Base-by-base conservation (phyloP, 1,284 basidiomycete species). In the Sanghuangporus sanghuang region DNA sequence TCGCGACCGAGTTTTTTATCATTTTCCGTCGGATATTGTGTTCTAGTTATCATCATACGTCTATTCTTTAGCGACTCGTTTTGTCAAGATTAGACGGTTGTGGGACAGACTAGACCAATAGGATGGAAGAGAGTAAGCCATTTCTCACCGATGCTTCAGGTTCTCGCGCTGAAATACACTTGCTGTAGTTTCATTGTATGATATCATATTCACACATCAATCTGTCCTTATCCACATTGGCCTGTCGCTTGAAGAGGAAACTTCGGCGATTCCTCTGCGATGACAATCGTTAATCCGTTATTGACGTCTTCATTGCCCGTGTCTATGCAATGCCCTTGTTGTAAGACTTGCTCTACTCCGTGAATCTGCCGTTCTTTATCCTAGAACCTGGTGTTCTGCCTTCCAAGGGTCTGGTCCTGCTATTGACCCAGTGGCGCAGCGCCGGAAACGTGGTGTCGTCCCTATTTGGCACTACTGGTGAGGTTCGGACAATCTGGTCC, bases 331-430 rank as follows among this genome's bases (percentile, higher is more conserved):
- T 46, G 35, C 48, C 48, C 44, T 55, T 52, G n/a, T 38, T 52
- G 36, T 44, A 38, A 38, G 46, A 21, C 57, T 63, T 35, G 32
- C 35, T 16, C 21, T n/a, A 23, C 23, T 54, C 62, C 62, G 62
- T 23, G 57, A 50, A 63, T 63, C 56, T 54, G 57, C 62, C 62
- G 62, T 54, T n/a, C n/a, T 49, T 63, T 59, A 63, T 63, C 62
- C 62, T 32, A 44, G 32, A 14, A 12, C 18, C 16, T 18, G 50
- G 59, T 44, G 21, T 42, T 9, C 38, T 35, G 21, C 50, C 52
- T 46, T 23, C 52, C 40, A 27, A 16, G 36, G 48, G 23, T 18
- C 38, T 39, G 23, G 39, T 23, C 21, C 49, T 46, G 21, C 54
- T 23, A 8, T 16, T 56, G 14, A 2, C 23, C n/a, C 21, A 42